phyloP scores from a whole-genome alignment of 768 basidiomycete genomes.

The Suillus spraguei region DNA sequence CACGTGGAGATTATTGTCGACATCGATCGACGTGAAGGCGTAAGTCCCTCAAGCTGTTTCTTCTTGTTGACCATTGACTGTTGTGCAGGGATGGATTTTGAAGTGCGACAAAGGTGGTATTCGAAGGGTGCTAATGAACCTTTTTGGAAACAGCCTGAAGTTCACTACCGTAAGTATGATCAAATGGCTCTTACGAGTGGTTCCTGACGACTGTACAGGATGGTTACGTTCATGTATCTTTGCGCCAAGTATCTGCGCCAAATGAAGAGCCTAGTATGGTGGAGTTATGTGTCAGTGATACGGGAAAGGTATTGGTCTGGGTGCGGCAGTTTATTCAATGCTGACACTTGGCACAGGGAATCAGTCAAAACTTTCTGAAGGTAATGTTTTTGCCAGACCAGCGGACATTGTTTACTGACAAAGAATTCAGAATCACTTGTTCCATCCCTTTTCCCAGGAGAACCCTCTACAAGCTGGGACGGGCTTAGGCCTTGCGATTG shows the following conservation, averaged over 20 bases:
- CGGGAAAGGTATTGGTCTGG: constrained; percentile 67
- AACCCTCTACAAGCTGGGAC: constrained; percentile 93
- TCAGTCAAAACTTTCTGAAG: constrained; percentile 91
- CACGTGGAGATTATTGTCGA: constrained; percentile 90
- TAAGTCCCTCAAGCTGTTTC: constrained; percentile 34
- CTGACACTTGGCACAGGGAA: constrained; percentile 54
- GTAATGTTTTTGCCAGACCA: constrained; percentile 36
- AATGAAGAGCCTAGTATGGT: constrained; percentile 67
- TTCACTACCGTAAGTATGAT: constrained; percentile 71
- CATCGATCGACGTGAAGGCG: constrained; percentile 71
- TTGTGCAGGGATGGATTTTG: constrained; percentile 75
- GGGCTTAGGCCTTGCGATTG: constrained; percentile 92
- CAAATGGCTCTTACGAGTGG: background rate
- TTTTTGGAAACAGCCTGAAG: constrained; percentile 93
- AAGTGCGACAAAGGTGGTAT: constrained; percentile 93
- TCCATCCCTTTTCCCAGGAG: constrained; percentile 97
- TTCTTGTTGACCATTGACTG: background rate
- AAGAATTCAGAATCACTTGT: constrained; percentile 75
- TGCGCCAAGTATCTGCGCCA: constrained; percentile 69
- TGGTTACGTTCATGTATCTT: constrained; percentile 84
- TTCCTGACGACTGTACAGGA: constrained; percentile 45
- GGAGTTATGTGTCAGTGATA: constrained; percentile 85
- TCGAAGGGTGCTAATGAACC: constrained; percentile 89
- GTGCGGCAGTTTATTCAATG: background rate
- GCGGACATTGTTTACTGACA: constrained; percentile 7